A percentile compares a stretch with the other conserved stretches of the same genome.
Conservation (phyloP, 2,329 filamentous ascomycete species). For the Sphaerostilbella broomeana region DNA sequence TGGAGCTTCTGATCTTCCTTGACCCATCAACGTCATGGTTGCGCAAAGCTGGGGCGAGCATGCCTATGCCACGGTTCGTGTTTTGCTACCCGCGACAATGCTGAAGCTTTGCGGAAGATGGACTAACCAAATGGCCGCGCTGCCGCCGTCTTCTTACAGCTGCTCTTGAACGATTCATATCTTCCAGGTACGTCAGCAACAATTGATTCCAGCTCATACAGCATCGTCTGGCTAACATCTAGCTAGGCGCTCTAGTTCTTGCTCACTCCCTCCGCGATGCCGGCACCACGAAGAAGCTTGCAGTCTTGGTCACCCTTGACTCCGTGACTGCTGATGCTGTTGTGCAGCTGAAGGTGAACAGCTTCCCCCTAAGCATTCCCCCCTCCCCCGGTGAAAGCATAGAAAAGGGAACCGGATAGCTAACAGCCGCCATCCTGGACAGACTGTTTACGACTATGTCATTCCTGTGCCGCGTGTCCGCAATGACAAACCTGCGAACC, state of each 20-base stretch:
- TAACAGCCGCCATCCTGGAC: conserved; percentile 7
- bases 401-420: neutral
- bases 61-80: conserved; percentile 51
- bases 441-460: conserved; percentile 82
- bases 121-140: conserved; percentile 2
- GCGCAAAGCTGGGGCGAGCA: conserved; percentile 38
- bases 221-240: too few relatives aligned
- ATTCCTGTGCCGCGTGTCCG: conserved; percentile 75
- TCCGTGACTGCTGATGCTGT: conserved; percentile 69
- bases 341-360: conserved; percentile 65
- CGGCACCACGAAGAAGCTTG: conserved; percentile 78
- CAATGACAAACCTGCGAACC: conserved; percentile 71
- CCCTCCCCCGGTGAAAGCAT: neutral
- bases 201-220: too few relatives aligned
- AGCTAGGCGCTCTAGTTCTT: conserved; percentile 80
- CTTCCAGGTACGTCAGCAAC: conserved; percentile 73
- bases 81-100: neutral
- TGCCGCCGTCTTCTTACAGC: conserved; percentile 44
- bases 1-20: neutral
- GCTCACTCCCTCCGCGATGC: conserved; percentile 92
- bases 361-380: neutral
- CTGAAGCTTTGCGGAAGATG: conserved; percentile 9
- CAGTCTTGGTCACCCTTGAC: conserved; percentile 75
- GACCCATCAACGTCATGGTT: conserved; percentile 28
- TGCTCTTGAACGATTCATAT: conserved; percentile 87